Evolutionary conservation across 495 filamentous ascomycete genomes (phyloP).

Genomic region (Podospora pseudopauciseta): DNA sequence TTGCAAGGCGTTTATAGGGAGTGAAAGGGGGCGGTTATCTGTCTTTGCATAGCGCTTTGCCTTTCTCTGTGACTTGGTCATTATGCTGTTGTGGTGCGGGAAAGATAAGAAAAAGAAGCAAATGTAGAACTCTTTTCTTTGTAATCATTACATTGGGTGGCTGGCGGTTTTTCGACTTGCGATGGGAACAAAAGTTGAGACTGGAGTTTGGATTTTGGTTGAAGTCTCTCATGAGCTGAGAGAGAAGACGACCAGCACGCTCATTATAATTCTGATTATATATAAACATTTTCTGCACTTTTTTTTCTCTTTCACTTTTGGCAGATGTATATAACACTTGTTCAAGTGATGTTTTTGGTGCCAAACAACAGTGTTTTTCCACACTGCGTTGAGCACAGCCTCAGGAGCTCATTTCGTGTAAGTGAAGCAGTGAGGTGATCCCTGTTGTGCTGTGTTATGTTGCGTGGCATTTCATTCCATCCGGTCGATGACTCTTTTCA

Average conservation of each 20-base stretch:
- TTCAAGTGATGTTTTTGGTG: neutral
- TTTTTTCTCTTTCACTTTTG: neutral
- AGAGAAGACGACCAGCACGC: neutral
- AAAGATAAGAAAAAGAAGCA: neutral
- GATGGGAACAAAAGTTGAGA: neutral
- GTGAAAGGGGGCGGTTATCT: neutral
- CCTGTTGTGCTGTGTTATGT: neutral
- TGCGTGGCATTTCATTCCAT: neutral
- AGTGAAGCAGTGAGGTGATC: neutral
- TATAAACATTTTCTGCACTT: neutral
- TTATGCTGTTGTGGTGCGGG: neutral
- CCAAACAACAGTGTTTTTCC: neutral
- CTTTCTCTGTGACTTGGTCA: neutral
- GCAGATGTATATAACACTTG: neutral
- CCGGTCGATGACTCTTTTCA: neutral
- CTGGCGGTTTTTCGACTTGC: neutral
- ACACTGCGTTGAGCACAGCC: neutral
- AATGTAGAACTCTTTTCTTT: neutral
- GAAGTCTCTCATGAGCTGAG: neutral
- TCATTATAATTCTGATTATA: neutral
- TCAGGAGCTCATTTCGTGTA: neutral
- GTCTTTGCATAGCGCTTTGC: neutral
- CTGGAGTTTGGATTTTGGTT: neutral
- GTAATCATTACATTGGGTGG: neutral
- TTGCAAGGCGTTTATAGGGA: neutral